Conservation (phyloP, 2,329 filamentous ascomycete species). For the Microsporum audouinii region DNA sequence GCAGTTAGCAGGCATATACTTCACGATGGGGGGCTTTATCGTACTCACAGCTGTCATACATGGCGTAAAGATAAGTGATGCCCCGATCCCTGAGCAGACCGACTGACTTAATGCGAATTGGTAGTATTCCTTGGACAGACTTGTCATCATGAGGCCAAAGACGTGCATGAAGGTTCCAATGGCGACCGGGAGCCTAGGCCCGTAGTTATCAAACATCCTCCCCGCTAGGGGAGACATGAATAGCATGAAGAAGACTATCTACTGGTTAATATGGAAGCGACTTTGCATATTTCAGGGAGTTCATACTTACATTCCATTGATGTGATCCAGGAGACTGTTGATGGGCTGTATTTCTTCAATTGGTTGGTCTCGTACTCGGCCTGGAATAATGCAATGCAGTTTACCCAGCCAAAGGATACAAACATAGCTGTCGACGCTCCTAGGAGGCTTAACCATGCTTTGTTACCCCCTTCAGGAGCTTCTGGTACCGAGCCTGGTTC, state of each 20-base stretch:
- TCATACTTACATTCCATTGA: conserved; percentile 20
- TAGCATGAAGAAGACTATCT: too few relatives aligned
- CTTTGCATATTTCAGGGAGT: background rate
- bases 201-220: too few relatives aligned
- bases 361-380: conserved; percentile 45
- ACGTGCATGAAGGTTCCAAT: conserved; percentile 44
- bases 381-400: conserved; percentile 45
- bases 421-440: conserved; percentile 40
- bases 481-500: too few relatives aligned
- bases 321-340: conserved; percentile 50
- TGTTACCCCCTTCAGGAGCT: background rate
- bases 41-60: conserved; percentile 29
- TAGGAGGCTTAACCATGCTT: conserved; percentile 36
- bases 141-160: conserved; percentile 8
- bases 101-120: conserved; percentile 18
- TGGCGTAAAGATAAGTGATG: conserved; percentile 40
- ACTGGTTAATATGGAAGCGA: background rate
- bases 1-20: too few relatives aligned
- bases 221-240: too few relatives aligned
- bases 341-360: conserved; percentile 40
- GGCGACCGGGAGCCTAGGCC: background rate
- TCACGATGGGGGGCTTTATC: conserved; percentile 19
- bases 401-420: conserved; percentile 42
- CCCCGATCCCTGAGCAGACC: conserved; percentile 41
- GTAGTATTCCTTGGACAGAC: too few relatives aligned